Evolutionary conservation across 2,329 filamentous ascomycete genomes (phyloP), one percentile per base, ranked within the genome.

Genomic region (Zymoseptoria crescenta): DNA sequence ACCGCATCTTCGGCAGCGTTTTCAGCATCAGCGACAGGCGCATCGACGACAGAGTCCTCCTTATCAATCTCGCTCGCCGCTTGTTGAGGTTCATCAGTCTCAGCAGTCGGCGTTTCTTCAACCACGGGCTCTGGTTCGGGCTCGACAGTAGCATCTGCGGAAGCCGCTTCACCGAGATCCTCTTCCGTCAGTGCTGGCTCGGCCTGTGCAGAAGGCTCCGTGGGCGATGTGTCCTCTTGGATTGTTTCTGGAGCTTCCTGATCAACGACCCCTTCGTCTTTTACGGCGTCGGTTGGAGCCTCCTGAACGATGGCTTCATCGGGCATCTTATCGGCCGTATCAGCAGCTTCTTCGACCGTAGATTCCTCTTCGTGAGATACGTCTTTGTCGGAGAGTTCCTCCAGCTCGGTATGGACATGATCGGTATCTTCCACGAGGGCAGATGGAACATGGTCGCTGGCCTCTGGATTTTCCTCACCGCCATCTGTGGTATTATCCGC

Each of bases 381-480:
- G n/a, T 51, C 49, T 51, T 24, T 19, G 10, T 10, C 20, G 8
- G 19, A 16, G 20, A 1, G 4, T 27, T 21, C 8, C 49, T 51
- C 10, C 49, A 10, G 49, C 19, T 13, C 16, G 4, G 49, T 13
- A 51, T 21, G n/a, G 9, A n/a, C 16, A 10, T 21, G 10, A 16
- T 13, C 24, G n/a, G 0, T 5, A 21, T 21, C 49, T 51, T 51
- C 49, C 2, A 21, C 7, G 16, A 1, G 21, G 21, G 4, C 49
- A 16, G 49, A 5, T 4, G 41, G 13, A 51, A 7, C 19, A 30
- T 66, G 48, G 64, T 67, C 6, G 60, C 60, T 54, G 63, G 45
- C 56, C 55, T 57, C 35, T 16, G 16, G 56, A 55, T 62, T 56
- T 29, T 58, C 49, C 2, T 62, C 58, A 24, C 65, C 63, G 8